Conservation (phyloP, 2,329 filamentous ascomycete genomes). For the Scopulariopsis brevicaulis region DNA sequence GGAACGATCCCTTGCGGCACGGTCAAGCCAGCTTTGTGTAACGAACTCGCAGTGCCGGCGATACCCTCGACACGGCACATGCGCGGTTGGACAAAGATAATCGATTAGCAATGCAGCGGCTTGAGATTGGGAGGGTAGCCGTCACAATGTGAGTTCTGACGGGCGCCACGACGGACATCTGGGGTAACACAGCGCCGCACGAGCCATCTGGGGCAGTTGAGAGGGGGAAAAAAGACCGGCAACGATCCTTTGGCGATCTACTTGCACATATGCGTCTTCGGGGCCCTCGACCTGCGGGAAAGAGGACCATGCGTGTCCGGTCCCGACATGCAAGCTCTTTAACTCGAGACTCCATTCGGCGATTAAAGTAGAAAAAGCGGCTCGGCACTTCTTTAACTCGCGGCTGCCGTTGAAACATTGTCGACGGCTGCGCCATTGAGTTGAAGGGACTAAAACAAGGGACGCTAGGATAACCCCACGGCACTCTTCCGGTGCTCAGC, state of each 20-base stretch:
- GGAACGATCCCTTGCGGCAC: neutral
- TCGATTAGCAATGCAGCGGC: neutral
- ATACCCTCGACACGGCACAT: neutral
- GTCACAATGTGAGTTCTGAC: neutral
- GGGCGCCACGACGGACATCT: neutral
- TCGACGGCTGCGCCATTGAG: neutral
- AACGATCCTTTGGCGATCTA: neutral
- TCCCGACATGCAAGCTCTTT: neutral
- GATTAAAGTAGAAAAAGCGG: neutral
- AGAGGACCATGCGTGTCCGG: neutral
- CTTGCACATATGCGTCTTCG: neutral
- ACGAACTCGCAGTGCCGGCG: neutral
- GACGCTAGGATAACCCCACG: too few relatives aligned
- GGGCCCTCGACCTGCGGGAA: neutral
- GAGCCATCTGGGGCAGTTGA: neutral
- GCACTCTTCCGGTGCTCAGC: too few relatives aligned
- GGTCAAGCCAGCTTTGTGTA: neutral
- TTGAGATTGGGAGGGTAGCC: neutral
- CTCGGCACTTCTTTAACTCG: neutral
- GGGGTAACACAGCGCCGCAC: neutral
- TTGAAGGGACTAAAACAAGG: neutral
- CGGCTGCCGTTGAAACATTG: neutral
- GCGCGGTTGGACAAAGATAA: neutral
- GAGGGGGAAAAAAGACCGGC: too few relatives aligned
- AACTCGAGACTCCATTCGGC: neutral